Percentiles rank a stretch among this genome's conserved stretches.
Conservation (phyloP, 2,329 filamentous ascomycete species). For the Calonectria ilicicola region DNA sequence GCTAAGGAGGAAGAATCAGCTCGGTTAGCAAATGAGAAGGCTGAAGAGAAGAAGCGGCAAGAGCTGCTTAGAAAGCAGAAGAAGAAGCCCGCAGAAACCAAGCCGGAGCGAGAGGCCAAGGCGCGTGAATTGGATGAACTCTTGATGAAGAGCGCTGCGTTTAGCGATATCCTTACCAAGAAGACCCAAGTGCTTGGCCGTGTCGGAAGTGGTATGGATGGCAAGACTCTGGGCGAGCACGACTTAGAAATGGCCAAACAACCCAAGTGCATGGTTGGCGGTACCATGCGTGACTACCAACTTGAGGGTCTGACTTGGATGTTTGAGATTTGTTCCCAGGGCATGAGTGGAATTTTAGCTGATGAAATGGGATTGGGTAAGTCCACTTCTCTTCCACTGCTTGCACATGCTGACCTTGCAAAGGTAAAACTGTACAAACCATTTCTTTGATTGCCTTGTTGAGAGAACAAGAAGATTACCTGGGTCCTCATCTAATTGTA, state of each 20-base stretch:
- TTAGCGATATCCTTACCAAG: slow-evolving; percentile 72
- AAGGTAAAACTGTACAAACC: slow-evolving; percentile 91
- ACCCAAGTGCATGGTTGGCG: slow-evolving; percentile 85
- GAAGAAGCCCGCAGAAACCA: slow-evolving; percentile 64
- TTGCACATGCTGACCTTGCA: slow-evolving; percentile 11
- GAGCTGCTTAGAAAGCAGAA: slow-evolving; percentile 52
- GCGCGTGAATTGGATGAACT: slow-evolving; percentile 70
- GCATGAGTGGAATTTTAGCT: slow-evolving; percentile 89
- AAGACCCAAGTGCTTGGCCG: slow-evolving; percentile 73
- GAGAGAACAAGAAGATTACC: slow-evolving; percentile 85
- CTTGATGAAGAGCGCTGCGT: slow-evolving; percentile 69
- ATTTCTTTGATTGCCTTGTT: slow-evolving; percentile 89
- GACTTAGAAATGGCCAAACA: slow-evolving; percentile 86
- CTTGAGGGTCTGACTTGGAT: slow-evolving; percentile 96
- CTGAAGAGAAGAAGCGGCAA: slow-evolving; percentile 60
- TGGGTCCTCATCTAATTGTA: slow-evolving; percentile 89
- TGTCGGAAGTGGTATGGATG: slow-evolving; percentile 71
- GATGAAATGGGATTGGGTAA: slow-evolving; percentile 90
- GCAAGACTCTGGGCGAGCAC: slow-evolving; percentile 70
- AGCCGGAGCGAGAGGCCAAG: slow-evolving; percentile 67
- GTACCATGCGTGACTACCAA: slow-evolving; percentile 94
- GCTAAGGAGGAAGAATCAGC: slow-evolving; percentile 53
- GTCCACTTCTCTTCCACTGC: slow-evolving; percentile 23
- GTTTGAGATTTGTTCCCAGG: slow-evolving; percentile 83
- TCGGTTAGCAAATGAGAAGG: slow-evolving; percentile 54